Conservation (phyloP, 1,284 basidiomycete species). For the Malassezia pachydermatis region DNA sequence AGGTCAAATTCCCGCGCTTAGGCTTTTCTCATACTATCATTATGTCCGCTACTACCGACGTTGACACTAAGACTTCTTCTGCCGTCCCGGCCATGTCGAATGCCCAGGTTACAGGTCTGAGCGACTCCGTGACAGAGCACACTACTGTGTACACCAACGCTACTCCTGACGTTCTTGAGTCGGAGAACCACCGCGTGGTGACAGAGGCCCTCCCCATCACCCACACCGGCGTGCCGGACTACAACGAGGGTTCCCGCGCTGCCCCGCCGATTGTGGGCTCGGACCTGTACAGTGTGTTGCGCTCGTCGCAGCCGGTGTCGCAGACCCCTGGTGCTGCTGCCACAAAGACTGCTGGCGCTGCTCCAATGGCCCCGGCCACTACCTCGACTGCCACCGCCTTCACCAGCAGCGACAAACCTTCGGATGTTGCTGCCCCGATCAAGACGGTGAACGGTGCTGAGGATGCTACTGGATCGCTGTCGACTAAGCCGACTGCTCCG, state of each 20-base stretch:
- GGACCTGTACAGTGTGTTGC: conserved; percentile 11
- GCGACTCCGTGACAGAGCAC: not conserved
- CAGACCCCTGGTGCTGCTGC: not conserved
- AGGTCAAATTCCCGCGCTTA: too few relatives aligned
- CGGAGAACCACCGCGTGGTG: conserved; percentile 13
- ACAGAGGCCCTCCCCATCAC: conserved; percentile 16
- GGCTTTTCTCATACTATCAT: too few relatives aligned
- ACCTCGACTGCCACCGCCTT: too few relatives aligned
- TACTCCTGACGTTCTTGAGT: conserved; percentile 16
- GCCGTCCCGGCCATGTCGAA: too few relatives aligned
- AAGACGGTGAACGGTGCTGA: not conserved
- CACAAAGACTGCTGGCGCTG: not conserved
- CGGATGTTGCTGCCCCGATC: not conserved
- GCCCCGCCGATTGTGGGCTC: conserved; percentile 10
- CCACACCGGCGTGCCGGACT: conserved; percentile 15
- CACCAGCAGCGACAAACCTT: not conserved
- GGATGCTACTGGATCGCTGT: not conserved
- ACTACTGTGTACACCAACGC: conserved; percentile 15
- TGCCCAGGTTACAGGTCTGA: too few relatives aligned
- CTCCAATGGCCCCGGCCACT: not conserved
- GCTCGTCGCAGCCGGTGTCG: not conserved
- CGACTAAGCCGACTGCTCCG: not conserved
- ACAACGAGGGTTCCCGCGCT: conserved; percentile 6
- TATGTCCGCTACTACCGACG: too few relatives aligned
- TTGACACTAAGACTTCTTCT: too few relatives aligned